These are phyloP conservation scores for Aspergillus sp. DNA, from an alignment of 2,329 filamentous ascomycete genomes.

Conservation along the genomic window DNA sequence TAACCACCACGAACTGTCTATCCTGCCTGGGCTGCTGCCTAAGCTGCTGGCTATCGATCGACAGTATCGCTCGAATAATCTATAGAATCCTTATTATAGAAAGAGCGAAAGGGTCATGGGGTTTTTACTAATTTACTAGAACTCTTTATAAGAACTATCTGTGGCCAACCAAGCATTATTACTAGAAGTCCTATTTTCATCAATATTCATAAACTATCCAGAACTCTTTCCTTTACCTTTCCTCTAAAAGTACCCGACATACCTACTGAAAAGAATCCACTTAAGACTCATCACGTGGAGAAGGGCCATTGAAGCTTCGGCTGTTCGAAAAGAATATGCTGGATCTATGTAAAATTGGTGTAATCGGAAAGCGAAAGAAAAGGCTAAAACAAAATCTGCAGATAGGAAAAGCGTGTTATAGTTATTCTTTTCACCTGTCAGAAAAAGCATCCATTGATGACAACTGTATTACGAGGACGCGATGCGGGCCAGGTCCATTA, in stretches of 20 bases:
- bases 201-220: too few species aligned
- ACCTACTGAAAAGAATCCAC: not conserved
- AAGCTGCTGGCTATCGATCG: too few species aligned
- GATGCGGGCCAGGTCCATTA: slow-evolving; percentile 5
- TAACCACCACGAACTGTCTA: too few species aligned
- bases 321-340: not conserved
- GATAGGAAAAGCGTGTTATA: not conserved
- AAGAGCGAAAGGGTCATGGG: too few species aligned
- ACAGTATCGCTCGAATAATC: not conserved
- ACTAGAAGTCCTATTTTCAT: too few species aligned
- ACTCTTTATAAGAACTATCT: too few species aligned
- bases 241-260: too few species aligned
- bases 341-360: not conserved
- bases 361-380: not conserved
- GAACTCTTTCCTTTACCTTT: too few species aligned
- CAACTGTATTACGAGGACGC: not conserved
- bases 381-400: not conserved
- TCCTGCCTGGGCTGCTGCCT: too few species aligned
- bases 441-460: not conserved
- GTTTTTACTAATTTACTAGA: too few species aligned
- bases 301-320: not conserved
- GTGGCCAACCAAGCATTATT: too few species aligned
- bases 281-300: slow-evolving; percentile 4
- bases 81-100: too few species aligned
- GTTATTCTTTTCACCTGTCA: slow-evolving; percentile 3